phyloP scores from a whole-genome alignment of 2,329 filamentous ascomycete genomes.

The Nothophaeocryptopus gaeumannii region DNA sequence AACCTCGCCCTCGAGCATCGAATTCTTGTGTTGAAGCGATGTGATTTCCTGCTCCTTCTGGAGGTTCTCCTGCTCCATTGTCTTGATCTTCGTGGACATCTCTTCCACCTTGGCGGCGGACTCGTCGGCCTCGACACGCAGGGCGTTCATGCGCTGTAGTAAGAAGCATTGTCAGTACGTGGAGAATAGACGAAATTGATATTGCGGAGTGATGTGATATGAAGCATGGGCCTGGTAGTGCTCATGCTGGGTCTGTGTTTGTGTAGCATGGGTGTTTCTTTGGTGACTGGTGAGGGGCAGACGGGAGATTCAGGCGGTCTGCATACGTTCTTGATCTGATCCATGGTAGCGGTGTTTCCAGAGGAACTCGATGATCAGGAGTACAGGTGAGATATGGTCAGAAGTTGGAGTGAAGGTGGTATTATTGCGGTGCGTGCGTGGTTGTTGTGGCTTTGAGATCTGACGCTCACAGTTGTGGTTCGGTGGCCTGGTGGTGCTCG shows the following conservation, averaged over 20 bases:
- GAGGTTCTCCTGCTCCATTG: conserved; percentile 89
- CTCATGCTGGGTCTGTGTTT: conserved; percentile 4
- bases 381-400: neutral
- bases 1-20: conserved; percentile 81
- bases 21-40: conserved; percentile 93
- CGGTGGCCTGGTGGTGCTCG: neutral
- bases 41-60: conserved; percentile 98
- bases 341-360: conserved; percentile 34
- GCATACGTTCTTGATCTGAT: conserved; percentile 44
- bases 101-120: conserved; percentile 79
- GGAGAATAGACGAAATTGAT: neutral
- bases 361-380: neutral
- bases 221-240: neutral
- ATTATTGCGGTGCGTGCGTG: neutral
- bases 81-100: conserved; percentile 81
- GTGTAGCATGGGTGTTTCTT: conserved; percentile 17
- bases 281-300: conserved; percentile 26
- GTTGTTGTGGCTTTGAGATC: conserved; percentile 5
- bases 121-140: conserved; percentile 91
- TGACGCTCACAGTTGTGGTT: neutral
- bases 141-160: conserved; percentile 83
- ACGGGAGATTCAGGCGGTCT: conserved; percentile 22
- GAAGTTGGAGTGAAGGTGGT: neutral
- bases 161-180: conserved; percentile 20
- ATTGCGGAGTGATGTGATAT: neutral